A percentile compares a stretch with the other conserved stretches of the same genome.
These are phyloP conservation scores for Carex kokanica DNA, from an alignment of 176 grass and related monocot genomes.

Conservation along the genomic window DNA sequence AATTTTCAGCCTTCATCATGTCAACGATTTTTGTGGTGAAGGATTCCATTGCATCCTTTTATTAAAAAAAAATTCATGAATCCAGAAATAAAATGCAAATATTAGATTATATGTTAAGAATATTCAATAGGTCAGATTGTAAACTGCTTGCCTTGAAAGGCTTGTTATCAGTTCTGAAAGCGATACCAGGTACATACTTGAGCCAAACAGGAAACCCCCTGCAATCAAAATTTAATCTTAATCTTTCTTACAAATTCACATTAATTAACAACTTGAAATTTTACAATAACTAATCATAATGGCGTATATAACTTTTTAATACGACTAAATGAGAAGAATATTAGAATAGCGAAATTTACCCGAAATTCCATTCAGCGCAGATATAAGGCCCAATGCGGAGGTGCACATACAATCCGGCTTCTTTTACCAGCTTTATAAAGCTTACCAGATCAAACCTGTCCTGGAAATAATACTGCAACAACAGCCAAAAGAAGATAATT, in stretches of 20 bases:
- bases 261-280: neutral
- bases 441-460: conserved; percentile 85
- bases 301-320: too few relatives aligned
- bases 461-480: conserved; percentile 88
- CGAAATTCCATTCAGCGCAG: conserved; percentile 99
- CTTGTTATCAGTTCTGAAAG: conserved; percentile 91
- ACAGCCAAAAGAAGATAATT: conserved; percentile 12
- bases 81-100: neutral
- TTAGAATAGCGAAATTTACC: conserved; percentile 46
- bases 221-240: conserved; percentile 12
- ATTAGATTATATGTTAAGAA: conserved; percentile 5
- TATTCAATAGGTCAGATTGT: neutral
- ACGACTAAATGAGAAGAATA: neutral
- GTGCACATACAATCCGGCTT: conserved; percentile 86
- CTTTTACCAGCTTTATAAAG: conserved; percentile 84
- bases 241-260: neutral
- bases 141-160: conserved; percentile 75
- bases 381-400: conserved; percentile 94
- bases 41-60: conserved; percentile 81
- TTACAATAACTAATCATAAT: neutral
- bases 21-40: conserved; percentile 82
- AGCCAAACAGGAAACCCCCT: conserved; percentile 98
- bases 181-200: conserved; percentile 91
- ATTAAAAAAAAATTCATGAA: conserved; percentile 9
- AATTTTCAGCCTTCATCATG: conserved; percentile 90